A percentile compares a stretch with the other conserved stretches of the same genome.
phyloP scores from a whole-genome alignment of 176 grass and related monocot species.

The Stipa capillata region DNA sequence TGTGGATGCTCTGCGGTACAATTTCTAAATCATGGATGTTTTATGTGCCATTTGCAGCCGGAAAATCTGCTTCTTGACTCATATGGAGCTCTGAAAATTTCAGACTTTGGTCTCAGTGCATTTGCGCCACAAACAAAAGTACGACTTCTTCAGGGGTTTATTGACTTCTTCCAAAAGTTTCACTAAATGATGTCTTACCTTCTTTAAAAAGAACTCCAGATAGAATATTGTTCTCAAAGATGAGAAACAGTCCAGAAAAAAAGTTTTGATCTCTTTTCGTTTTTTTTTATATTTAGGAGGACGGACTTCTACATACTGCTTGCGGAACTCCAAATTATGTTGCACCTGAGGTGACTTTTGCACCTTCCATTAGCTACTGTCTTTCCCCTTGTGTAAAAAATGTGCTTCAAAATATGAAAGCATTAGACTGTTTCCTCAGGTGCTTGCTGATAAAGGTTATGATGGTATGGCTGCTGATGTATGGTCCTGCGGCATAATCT shows the following conservation, averaged over 20 bases:
- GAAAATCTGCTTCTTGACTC: conserved; percentile 94
- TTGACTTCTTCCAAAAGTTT: neutral
- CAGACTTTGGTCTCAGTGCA: conserved; percentile 90
- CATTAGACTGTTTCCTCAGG: conserved; percentile 39
- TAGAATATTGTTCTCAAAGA: neutral
- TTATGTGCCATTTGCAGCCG: conserved; percentile 51
- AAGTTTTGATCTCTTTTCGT: neutral
- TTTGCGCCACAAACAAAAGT: conserved; percentile 72
- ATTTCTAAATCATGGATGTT: conserved; percentile 16
- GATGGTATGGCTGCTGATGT: conserved; percentile 80
- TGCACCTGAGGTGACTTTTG: conserved; percentile 75
- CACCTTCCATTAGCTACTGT: neutral
- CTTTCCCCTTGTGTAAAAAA: neutral
- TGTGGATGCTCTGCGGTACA: neutral
- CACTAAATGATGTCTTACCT: neutral
- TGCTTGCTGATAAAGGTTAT: conserved; percentile 95
- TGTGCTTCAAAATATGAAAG: conserved; percentile 18
- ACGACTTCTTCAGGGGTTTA: conserved; percentile 6
- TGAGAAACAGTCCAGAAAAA: neutral
- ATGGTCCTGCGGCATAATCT: conserved; percentile 96
- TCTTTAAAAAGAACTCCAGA: neutral
- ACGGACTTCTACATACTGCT: conserved; percentile 88
- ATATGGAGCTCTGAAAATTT: conserved; percentile 79
- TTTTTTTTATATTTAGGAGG: conserved; percentile 33
- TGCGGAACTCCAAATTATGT: conserved; percentile 99